Base-by-base conservation (phyloP, 2,329 filamentous ascomycete genomes). In the Alternaria triticimaculans region DNA sequence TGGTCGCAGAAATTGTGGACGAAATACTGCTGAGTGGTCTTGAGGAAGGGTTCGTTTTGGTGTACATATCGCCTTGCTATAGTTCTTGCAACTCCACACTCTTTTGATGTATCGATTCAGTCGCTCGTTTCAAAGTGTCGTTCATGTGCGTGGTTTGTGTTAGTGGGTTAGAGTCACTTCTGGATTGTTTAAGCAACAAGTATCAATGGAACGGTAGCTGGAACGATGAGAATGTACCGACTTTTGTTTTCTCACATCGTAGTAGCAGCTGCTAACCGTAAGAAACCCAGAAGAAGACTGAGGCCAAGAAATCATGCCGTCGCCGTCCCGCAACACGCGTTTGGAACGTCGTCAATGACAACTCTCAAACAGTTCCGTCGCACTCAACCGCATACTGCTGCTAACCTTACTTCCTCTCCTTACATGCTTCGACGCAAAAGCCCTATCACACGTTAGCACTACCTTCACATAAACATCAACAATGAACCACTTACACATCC, bases 401-500 rank as follows among this genome's bases (percentile, higher is more conserved):
- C 49, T 59, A 8, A 63, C 50, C n/a, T 54, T 63, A 18, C 60
- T 63, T 9, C 49, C 37, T 5, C 55, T 49, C 4, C 60, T 10
- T 9, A 63, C 60, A 55, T 63, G 60, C 37, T 55, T 59, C 6
- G 49, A 21, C n/a, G 26, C 60, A 11, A 33, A 26, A 1, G 60
- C 41, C 44, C 49, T 60, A 4, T 15, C 7, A 21, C 12, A 55
- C 9, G 43, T 53, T 14, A 49, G 33, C n/a, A 25, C 6, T 12
- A 15, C 26, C 21, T 30, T 28, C 45, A 23, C 14, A 33, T 4
- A 58, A 4, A 43, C 6, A n/a, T 14, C n/a, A 18, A n/a, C 7
- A 48, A 1, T 2, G 5, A 14, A 14, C 3, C 2, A 62, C 65
- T 67, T 30, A 67, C 65, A 56, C 48, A 62, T 67, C 65, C 6